Base-by-base conservation (phyloP, 2,329 filamentous ascomycete genomes). In the Aspergillus eucalypticola region DNA sequence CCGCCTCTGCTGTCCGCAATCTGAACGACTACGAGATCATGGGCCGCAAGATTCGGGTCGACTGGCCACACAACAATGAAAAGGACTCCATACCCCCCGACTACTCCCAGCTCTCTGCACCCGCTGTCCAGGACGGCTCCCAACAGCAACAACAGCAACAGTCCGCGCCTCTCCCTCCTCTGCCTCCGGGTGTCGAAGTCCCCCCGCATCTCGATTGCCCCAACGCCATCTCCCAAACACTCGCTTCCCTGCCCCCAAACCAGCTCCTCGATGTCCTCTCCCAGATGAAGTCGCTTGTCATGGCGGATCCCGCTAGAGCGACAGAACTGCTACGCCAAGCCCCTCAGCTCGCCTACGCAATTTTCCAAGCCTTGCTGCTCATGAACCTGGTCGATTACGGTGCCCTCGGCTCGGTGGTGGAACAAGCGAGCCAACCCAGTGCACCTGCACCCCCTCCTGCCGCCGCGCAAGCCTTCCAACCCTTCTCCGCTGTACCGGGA, bases 21-120 rank as follows among this genome's bases (percentile, higher is more conserved):
- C 82, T 98, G 55, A 96, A 98, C 79, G 92, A 96, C 76, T 89
- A 92, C 78, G 94, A 98, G 75, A 88, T 97, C 73, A 96, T 96
- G 88, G 92, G 92, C 58, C 87, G 95, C 70, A 96, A 96, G 76
- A 84, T 99, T 64, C 87, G 93, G 62, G 95, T 99, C 58, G 95
- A 98, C 77, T 99, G 96, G 78, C 95, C 91, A 60, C 96, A 96
- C 76, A 94, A 97, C 75, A 91, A 92, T 66, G 89, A 89, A 67
- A 89, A 87, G 63, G 88, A 88, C 62, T 87, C 90, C 59, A 86
- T 81, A 8, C 78, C 78, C 11, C 73, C 74, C 32, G 82, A 84
- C 69, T 82, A 80, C 66, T 77, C 38, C 21, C 23, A 55, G 11
- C n/a, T 44, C 25, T 29, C 27, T 7, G 23, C 10, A 3, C 39